Conservation (phyloP, 768 basidiomycete genomes). For the Leccinum broughii region DNA sequence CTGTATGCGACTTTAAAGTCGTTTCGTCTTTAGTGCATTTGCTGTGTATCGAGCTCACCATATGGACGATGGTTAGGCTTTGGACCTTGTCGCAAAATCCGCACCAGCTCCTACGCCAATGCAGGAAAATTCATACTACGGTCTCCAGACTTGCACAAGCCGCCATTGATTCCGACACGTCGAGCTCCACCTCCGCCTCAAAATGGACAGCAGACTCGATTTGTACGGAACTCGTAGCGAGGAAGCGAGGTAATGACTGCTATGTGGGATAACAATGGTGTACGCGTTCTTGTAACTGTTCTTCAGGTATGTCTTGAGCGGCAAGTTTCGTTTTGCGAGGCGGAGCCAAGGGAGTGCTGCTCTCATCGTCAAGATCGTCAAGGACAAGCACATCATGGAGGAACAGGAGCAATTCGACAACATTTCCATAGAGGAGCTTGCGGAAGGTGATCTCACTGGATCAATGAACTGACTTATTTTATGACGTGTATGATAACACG, state of each 20-base stretch:
- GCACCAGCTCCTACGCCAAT: conserved; percentile 32
- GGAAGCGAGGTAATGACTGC: conserved; percentile 94
- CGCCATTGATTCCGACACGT: conserved; percentile 11
- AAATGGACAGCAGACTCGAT: conserved; percentile 87
- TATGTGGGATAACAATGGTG: conserved; percentile 90
- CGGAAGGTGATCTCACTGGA: conserved; percentile 58
- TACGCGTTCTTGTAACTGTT: conserved; percentile 86
- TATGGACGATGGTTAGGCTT: conserved; percentile 49
- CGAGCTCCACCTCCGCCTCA: conserved; percentile 30
- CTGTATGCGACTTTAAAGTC: conserved; percentile 45
- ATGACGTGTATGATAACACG: not conserved
- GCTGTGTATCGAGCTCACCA: conserved; percentile 21
- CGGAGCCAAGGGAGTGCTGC: conserved; percentile 70
- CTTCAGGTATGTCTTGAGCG: conserved; percentile 68
- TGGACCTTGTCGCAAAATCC: conserved; percentile 47
- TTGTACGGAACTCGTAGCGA: conserved; percentile 89
- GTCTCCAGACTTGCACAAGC: conserved; percentile 32
- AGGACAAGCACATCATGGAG: conserved; percentile 75
- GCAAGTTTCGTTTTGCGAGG: conserved; percentile 79
- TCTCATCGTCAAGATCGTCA: conserved; percentile 89
- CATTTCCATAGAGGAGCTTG: conserved; percentile 79
- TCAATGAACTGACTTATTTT: not conserved
- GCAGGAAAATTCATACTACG: conserved; percentile 48
- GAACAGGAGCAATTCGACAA: conserved; percentile 78
- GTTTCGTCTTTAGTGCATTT: not conserved